phyloP scores from a whole-genome alignment of 2,329 filamentous ascomycete species.

The Teratosphaeria viscida region DNA sequence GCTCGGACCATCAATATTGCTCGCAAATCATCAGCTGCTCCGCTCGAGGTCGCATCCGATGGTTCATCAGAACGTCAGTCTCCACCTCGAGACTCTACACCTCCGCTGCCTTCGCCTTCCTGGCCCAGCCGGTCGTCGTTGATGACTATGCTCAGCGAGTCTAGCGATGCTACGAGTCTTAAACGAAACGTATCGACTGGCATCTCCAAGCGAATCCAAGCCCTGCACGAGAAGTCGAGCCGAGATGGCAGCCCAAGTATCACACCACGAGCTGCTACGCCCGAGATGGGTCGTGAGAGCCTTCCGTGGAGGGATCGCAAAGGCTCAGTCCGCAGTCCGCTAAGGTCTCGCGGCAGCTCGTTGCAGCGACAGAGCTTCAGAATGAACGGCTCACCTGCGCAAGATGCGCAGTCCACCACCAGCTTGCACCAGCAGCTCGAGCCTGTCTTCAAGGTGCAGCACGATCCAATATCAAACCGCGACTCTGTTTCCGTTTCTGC shows the following conservation, averaged over 20 bases:
- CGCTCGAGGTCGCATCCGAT: background rate
- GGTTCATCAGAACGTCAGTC: conserved; percentile 1
- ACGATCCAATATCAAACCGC: conserved; percentile 31
- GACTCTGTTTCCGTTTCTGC: conserved; percentile 86
- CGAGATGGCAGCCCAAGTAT: conserved; percentile 8
- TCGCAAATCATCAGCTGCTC: conserved; percentile 6
- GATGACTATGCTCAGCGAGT: background rate
- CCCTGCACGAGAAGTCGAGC: conserved; percentile 61
- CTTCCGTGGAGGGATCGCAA: conserved; percentile 4
- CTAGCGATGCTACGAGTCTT: conserved; percentile 5
- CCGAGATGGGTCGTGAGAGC: background rate
- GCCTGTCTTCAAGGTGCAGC: conserved; percentile 32
- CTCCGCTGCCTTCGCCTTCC: background rate
- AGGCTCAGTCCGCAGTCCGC: conserved; percentile 6
- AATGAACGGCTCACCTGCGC: conserved; percentile 2
- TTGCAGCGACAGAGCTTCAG: conserved; percentile 9
- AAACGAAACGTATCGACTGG: conserved; percentile 79
- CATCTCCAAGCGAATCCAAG: conserved; percentile 91
- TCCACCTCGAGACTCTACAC: background rate
- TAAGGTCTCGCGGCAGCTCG: conserved; percentile 11
- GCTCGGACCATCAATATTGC: conserved; percentile 15
- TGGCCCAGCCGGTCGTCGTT: background rate
- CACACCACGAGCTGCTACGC: background rate
- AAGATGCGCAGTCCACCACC: conserved; percentile 4
- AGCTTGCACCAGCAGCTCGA: conserved; percentile 14